These are phyloP conservation scores for Eutrema heterophyllum DNA, from an alignment of 345 rosid genomes.

Conservation along the genomic window DNA sequence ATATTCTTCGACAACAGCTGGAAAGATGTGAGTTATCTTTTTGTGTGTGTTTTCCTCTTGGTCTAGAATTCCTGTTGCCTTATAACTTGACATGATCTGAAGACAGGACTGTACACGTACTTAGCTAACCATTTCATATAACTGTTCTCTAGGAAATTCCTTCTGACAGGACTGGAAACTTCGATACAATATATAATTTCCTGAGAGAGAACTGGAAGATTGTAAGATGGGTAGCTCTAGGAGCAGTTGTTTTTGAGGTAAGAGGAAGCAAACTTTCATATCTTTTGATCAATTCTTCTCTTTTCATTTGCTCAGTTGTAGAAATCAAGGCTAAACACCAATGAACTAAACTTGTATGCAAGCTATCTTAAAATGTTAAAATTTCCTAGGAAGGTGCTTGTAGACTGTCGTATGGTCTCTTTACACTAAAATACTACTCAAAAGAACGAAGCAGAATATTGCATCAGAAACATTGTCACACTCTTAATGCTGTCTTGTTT, in stretches of 20 bases:
- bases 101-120: background rate
- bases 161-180: slow-evolving; percentile 75
- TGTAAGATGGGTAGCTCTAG: slow-evolving; percentile 91
- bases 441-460: background rate
- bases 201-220: slow-evolving; percentile 77
- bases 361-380: background rate
- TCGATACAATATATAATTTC: slow-evolving; percentile 63
- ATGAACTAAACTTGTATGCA: background rate
- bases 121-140: background rate
- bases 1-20: slow-evolving; percentile 83
- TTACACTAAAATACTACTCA: background rate
- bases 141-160: slow-evolving; percentile 63
- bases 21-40: slow-evolving; percentile 58
- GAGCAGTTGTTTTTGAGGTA: slow-evolving; percentile 82
- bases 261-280: slow-evolving; percentile 9
- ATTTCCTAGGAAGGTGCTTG: background rate
- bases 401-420: background rate
- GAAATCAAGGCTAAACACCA: background rate
- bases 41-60: background rate
- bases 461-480: background rate
- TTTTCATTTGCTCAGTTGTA: background rate
- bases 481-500: background rate
- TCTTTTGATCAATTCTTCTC: background rate
- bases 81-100: background rate
- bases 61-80: background rate